These are phyloP conservation scores for Ogataea paradorogensis DNA, from an alignment of 805 yeast species.

Conservation along the genomic window DNA sequence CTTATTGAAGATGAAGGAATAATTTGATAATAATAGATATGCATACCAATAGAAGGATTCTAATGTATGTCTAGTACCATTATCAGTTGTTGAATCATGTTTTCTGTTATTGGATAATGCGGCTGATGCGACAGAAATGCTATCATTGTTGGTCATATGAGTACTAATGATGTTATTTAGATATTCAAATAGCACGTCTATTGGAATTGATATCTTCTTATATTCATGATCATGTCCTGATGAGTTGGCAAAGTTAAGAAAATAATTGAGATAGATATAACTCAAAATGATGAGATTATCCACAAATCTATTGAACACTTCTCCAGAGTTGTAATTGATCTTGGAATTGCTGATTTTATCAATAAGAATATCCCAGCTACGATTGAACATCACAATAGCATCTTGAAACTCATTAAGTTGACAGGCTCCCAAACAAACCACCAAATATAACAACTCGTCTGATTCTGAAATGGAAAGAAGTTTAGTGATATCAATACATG, in stretches of 20 bases:
- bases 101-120: slow-evolving; percentile 1
- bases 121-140: background rate
- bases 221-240: slow-evolving; percentile 12
- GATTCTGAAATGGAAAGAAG: slow-evolving; percentile 28
- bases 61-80: slow-evolving; percentile 9
- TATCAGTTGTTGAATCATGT: background rate
- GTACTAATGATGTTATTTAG: slow-evolving; percentile 46
- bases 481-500: slow-evolving; percentile 21
- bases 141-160: slow-evolving; percentile 36
- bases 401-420: slow-evolving; percentile 34
- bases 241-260: slow-evolving; percentile 30
- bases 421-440: slow-evolving; percentile 46
- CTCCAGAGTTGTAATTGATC: slow-evolving; percentile 32
- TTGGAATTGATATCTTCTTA: slow-evolving; percentile 32
- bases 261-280: slow-evolving; percentile 40
- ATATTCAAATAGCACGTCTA: slow-evolving; percentile 47
- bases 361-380: slow-evolving; percentile 40
- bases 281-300: slow-evolving; percentile 45
- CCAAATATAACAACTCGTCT: slow-evolving; percentile 42
- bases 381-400: slow-evolving; percentile 39
- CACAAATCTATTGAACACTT: slow-evolving; percentile 36
- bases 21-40: slow-evolving; percentile 44
- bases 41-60: slow-evolving; percentile 44
- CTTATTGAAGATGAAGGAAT: slow-evolving; percentile 38
- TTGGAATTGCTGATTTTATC: slow-evolving; percentile 28